These are phyloP conservation scores for Cyclotella choctawhatcheeana DNA, from an alignment of 108 stramenopile species.

Conservation along the genomic window DNA sequence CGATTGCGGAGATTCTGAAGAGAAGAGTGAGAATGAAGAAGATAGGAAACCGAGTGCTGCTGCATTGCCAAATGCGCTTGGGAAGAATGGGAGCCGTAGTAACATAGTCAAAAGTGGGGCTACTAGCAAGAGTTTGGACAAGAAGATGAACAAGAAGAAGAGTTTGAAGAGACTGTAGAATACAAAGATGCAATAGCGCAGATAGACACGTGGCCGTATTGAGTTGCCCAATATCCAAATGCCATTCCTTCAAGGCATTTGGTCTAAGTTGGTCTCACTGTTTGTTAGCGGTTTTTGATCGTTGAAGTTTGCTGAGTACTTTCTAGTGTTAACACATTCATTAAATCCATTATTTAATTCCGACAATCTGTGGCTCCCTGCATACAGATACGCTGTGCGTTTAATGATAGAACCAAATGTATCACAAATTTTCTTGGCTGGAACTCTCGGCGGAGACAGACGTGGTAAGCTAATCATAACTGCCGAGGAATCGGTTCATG, in stretches of 20 bases:
- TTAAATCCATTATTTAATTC: no score
- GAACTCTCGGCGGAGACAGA: no score
- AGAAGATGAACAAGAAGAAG: constrained; percentile 72
- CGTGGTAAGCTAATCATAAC: no score
- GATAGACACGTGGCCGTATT: no score
- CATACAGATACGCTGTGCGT: no score
- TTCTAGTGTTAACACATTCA: no score
- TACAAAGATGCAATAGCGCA: no score
- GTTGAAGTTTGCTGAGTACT: no score
- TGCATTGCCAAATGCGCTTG: constrained; percentile 7
- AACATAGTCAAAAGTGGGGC: constrained; percentile 28
- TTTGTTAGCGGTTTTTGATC: neutral
- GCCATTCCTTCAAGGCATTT: neutral
- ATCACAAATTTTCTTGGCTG: no score
- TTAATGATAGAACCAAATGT: no score
- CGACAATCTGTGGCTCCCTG: no score
- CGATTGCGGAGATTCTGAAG: neutral
- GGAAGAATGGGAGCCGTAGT: constrained; percentile 33
- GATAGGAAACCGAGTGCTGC: constrained; percentile 1
- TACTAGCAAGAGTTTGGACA: constrained; percentile 43
- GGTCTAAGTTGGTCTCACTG: neutral
- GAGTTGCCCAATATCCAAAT: neutral
- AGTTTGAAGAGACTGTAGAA: constrained; percentile 73
- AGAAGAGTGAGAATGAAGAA: constrained; percentile 13
- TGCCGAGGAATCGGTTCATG: no score